Conservation (phyloP, 352 stramenopile genomes). For the Globisporangium nodosum region DNA sequence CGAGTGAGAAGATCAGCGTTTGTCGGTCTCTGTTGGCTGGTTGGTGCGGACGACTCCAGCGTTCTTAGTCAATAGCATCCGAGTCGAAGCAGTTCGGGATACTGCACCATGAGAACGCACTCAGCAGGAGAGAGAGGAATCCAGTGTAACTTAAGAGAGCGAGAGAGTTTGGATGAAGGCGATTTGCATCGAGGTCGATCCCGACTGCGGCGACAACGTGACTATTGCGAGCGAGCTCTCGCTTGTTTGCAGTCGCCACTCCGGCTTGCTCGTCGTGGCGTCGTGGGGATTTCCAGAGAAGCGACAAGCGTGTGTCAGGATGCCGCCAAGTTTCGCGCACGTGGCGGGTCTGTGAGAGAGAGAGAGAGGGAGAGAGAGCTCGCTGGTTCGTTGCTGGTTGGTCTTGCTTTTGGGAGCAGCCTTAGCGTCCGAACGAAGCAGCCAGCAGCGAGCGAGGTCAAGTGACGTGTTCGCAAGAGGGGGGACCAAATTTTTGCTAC, state of each 20-base stretch:
- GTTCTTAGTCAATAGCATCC: too few species aligned
- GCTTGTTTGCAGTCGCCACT: constrained; percentile 1
- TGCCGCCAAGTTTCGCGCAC: too few species aligned
- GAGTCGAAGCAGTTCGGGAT: too few species aligned
- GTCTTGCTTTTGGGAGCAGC: too few species aligned
- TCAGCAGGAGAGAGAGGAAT: background rate
- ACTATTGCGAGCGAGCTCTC: background rate
- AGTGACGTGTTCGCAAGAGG: background rate
- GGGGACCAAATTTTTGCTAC: background rate
- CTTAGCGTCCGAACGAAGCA: background rate
- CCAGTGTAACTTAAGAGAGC: background rate
- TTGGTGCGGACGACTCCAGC: too few species aligned
- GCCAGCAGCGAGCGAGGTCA: background rate
- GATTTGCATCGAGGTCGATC: too few species aligned
- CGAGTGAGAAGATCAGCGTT: too few species aligned
- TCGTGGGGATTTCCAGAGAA: background rate
- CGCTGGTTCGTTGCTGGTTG: background rate
- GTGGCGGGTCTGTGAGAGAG: too few species aligned
- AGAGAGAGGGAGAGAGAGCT: background rate
- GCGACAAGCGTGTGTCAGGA: background rate
- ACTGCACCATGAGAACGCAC: too few species aligned
- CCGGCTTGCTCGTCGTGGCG: background rate
- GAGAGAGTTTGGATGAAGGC: too few species aligned
- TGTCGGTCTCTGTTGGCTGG: too few species aligned
- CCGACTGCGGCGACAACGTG: background rate